A percentile compares a stretch with the other conserved stretches of the same genome.
These are phyloP conservation scores for Inga leiocalycina DNA, from an alignment of 306 rosid genomes.

Conservation along the genomic window DNA sequence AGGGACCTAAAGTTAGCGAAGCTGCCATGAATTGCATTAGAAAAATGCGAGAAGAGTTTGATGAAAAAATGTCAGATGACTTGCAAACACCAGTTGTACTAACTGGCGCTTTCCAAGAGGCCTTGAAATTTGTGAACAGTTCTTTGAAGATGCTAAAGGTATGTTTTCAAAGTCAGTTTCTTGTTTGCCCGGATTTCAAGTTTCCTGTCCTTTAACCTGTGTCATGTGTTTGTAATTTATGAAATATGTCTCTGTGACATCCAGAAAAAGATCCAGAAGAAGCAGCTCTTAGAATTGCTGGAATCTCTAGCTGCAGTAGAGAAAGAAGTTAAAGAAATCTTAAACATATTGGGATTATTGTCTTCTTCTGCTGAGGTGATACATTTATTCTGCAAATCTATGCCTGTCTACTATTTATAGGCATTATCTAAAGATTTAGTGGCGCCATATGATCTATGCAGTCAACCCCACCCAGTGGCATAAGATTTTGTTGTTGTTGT, in stretches of 20 bases:
- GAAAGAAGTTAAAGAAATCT: constrained; percentile 60
- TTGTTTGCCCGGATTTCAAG: neutral
- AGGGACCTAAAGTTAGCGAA: constrained; percentile 45
- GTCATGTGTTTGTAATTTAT: constrained; percentile 8
- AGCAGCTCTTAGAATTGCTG: constrained; percentile 53
- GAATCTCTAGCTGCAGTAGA: constrained; percentile 65
- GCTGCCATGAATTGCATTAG: constrained; percentile 68
- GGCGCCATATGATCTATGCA: too few relatives aligned
- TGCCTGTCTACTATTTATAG: neutral
- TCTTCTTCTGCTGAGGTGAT: constrained; percentile 72
- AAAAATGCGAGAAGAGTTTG: constrained; percentile 67
- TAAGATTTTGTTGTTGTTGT: too few relatives aligned
- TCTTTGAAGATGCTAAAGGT: constrained; percentile 78
- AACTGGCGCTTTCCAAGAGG: constrained; percentile 87
- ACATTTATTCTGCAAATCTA: constrained; percentile 5
- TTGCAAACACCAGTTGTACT: constrained; percentile 84
- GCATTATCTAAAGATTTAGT: too few relatives aligned
- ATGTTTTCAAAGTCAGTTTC: constrained; percentile 23
- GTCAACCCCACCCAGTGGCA: neutral
- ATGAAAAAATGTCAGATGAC: constrained; percentile 87
- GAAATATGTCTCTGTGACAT: constrained; percentile 19
- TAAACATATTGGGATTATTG: constrained; percentile 65
- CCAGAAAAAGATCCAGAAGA: constrained; percentile 77
- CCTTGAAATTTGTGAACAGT: constrained; percentile 71
- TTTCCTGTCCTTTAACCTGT: neutral